Conservation (phyloP, 1,139 yeast genomes). For the Saccharomyces hybrid region DNA sequence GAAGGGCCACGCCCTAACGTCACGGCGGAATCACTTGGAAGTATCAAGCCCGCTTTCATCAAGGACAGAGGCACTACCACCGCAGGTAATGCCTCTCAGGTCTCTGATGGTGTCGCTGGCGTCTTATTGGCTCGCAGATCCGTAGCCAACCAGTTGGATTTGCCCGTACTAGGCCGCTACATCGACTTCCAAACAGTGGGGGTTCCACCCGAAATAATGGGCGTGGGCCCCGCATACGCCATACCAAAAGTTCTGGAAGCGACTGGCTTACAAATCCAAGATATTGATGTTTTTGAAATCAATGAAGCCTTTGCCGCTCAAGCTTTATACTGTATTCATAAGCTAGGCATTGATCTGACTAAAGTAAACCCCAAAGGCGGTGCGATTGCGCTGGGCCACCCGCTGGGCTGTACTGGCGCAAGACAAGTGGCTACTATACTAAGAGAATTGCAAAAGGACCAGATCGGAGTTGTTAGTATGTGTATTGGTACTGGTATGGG, state of each 20-base stretch:
- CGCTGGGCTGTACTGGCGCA: constrained; percentile 93
- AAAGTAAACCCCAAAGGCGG: constrained; percentile 92
- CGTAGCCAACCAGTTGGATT: constrained; percentile 67
- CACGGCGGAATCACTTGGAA: constrained; percentile 64
- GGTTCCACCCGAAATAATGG: constrained; percentile 96
- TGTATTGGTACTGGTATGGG: constrained; percentile 99
- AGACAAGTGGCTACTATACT: constrained; percentile 86
- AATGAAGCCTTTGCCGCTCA: constrained; percentile 97
- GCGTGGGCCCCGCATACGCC: constrained; percentile 92
- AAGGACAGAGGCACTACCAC: constrained; percentile 72
- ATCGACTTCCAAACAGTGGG: constrained; percentile 73
- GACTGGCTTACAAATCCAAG: constrained; percentile 55
- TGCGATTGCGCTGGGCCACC: constrained; percentile 94
- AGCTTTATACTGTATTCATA: constrained; percentile 66
- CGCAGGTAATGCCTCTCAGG: constrained; percentile 95
- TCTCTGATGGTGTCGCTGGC: constrained; percentile 92
- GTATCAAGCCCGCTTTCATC: constrained; percentile 82
- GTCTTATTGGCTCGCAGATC: constrained; percentile 80
- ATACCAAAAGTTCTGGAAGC: constrained; percentile 72
- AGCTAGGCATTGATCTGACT: constrained; percentile 55
- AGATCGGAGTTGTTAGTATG: constrained; percentile 89
- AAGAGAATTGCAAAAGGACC: constrained; percentile 70
- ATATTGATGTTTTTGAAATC: constrained; percentile 71
- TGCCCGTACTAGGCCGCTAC: constrained; percentile 65
- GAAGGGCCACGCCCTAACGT: constrained; percentile 91